A percentile compares a stretch with the other conserved stretches of the same genome.
Evolutionary conservation across 2,329 filamentous ascomycete species (phyloP).

Genomic region (Ophidiomyces ophidiicola): DNA sequence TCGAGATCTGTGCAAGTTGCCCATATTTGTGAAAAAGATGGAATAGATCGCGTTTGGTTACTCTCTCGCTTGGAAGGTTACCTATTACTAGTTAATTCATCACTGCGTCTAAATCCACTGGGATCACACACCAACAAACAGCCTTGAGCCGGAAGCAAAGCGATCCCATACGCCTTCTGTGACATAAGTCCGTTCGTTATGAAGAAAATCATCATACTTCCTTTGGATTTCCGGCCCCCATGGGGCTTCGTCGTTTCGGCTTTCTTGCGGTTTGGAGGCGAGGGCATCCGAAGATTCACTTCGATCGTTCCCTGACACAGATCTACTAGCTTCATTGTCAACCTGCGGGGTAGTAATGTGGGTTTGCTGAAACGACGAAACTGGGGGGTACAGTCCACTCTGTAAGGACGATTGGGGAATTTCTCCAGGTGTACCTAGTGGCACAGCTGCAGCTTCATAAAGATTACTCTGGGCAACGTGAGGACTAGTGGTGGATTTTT

Average conservation of each 20-base stretch:
- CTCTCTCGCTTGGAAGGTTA: constrained; percentile 83
- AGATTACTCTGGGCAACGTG: constrained; percentile 24
- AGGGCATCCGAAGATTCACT: neutral
- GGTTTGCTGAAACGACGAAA: constrained; percentile 1
- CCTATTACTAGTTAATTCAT: constrained; percentile 38
- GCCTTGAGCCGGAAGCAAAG: constrained; percentile 37
- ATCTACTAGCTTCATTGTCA: neutral
- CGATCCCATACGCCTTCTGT: constrained; percentile 42
- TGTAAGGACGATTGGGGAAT: constrained; percentile 14
- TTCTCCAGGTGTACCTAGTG: constrained; percentile 2
- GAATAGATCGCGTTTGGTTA: constrained; percentile 88
- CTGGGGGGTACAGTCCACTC: neutral
- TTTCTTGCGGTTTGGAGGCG: neutral
- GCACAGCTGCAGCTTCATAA: constrained; percentile 17
- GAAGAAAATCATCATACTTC: constrained; percentile 41
- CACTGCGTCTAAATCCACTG: neutral
- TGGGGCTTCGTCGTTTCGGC: constrained; percentile 28
- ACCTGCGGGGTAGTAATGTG: neutral
- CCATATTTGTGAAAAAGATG: constrained; percentile 79
- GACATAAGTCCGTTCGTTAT: constrained; percentile 40
- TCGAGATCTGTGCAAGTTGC: constrained; percentile 80
- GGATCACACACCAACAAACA: constrained; percentile 37
- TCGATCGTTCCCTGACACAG: neutral
- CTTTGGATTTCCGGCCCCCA: constrained; percentile 39
- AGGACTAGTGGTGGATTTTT: constrained; percentile 20